Evolutionary conservation across 345 rosid genomes (phyloP), one percentile per base, ranked within the genome.

Genomic region (Anacardium occidentale): DNA sequence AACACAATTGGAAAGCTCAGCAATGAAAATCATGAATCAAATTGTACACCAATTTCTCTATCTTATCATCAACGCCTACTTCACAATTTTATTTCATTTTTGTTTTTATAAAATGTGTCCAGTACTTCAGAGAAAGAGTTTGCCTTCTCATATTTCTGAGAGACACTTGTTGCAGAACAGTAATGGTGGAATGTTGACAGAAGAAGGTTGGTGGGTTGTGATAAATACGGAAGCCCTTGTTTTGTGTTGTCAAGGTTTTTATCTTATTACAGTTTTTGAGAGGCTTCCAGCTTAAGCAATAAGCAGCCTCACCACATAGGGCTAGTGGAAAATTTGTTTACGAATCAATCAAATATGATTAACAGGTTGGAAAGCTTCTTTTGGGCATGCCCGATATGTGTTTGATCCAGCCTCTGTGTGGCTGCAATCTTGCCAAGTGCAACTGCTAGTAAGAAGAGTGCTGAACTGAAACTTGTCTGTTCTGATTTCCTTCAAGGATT

Each of bases 321-420:
- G n/a, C n/a, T n/a, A n/a, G n/a, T n/a, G n/a, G n/a, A n/a, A 74
- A 67, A 76, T 64, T 6, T 24, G 62, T n/a, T 20, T 21, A 65
- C 69, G 53, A 56, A 40, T 4, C 21, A 64, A 71, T 69, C 71
- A 71, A 74, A 32, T 44, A 25, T 21, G 3, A 29, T 52, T 74
- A 51, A 69, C 76, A 72, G 70, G 57, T 64, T 5, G 5, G 50
- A 81, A 81, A 78, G 87, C 57, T 29, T 62, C 71, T 44, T 75
- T 70, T 47, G 26, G 15, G 29, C 60, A 34, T 64, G 13, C 70
- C 70, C 37, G 7, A 3, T n/a, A 3, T 18, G 6, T 1, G 26
- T 9, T 4, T 17, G 18, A 2, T 50, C 15, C 53, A 50, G 18
- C 53, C 22, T 11, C 42, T n/a, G 42, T 37, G 42, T 37, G 42